phyloP scores from a whole-genome alignment of 441 rosid species.

The Sinapis alba region DNA sequence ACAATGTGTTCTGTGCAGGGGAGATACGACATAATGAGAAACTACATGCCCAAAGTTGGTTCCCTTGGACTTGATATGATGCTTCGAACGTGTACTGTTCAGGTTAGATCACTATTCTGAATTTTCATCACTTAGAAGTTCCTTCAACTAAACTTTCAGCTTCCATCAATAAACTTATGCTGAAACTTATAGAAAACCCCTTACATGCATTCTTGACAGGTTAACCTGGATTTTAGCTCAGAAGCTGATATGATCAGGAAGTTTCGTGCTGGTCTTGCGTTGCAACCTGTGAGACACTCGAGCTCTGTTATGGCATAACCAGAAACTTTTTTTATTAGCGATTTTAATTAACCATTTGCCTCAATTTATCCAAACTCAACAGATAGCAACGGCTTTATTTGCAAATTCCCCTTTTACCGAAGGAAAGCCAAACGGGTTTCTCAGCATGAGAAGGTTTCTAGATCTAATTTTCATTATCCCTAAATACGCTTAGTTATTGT shows the following conservation, averaged over 20 bases:
- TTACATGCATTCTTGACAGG: constrained; percentile 50
- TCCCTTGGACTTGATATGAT: constrained; percentile 97
- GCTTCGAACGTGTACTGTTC: constrained; percentile 99
- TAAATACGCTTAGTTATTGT: background rate
- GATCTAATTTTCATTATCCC: constrained; percentile 12
- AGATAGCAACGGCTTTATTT: constrained; percentile 98
- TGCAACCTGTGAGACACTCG: constrained; percentile 84
- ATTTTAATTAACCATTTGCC: constrained; percentile 28
- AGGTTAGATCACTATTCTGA: constrained; percentile 56
- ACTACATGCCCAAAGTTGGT: constrained; percentile 99
- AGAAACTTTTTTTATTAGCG: background rate
- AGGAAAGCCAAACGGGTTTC: constrained; percentile 97
- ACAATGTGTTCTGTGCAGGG: constrained; percentile 61
- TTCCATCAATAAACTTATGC: background rate
- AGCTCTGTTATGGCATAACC: constrained; percentile 18
- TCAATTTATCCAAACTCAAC: constrained; percentile 46
- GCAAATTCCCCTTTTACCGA: constrained; percentile 98
- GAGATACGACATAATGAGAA: constrained; percentile 95
- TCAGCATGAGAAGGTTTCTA: constrained; percentile 94
- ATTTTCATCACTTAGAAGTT: background rate
- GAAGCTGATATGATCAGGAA: constrained; percentile 98
- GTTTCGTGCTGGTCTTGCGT: constrained; percentile 92
- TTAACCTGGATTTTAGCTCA: constrained; percentile 91
- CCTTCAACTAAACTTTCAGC: background rate
- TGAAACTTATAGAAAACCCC: background rate